Evolutionary conservation across 257 asterid species (phyloP).

Genomic region (Jaltomata sinuosa): DNA sequence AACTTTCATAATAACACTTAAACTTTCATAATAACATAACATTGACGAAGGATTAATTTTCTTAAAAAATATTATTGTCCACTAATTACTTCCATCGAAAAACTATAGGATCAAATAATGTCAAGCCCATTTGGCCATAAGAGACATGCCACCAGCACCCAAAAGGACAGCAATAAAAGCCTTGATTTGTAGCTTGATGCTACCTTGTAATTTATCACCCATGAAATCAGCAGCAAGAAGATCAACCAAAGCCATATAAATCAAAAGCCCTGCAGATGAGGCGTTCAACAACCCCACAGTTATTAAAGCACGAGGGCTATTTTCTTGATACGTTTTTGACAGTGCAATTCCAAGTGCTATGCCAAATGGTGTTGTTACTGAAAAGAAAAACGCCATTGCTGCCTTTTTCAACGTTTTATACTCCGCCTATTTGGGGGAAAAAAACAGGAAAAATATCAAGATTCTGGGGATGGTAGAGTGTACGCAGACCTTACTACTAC

Average conservation of each 20-base stretch:
- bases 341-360: slow-evolving; percentile 28
- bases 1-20: too few species aligned
- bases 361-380: slow-evolving; percentile 37
- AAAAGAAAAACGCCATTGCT: slow-evolving; percentile 30
- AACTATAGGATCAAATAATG: neutral
- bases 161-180: slow-evolving; percentile 20
- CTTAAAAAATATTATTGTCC: neutral
- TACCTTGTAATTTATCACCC: slow-evolving; percentile 28
- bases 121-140: slow-evolving; percentile 41
- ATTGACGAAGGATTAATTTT: neutral
- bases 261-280: slow-evolving; percentile 31
- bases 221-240: slow-evolving; percentile 40
- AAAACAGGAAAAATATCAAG: neutral
- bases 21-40: too few species aligned
- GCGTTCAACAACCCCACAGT: slow-evolving; percentile 32
- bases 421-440: slow-evolving; percentile 4
- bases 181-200: slow-evolving; percentile 20
- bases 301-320: slow-evolving; percentile 23
- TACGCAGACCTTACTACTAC: too few species aligned
- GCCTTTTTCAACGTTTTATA: slow-evolving; percentile 18
- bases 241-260: slow-evolving; percentile 37
- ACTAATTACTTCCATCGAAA: neutral
- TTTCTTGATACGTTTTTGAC: slow-evolving; percentile 21
- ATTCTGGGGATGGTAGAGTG: too few species aligned
- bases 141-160: slow-evolving; percentile 40